These are phyloP conservation scores for Penicillium fimorum DNA, from an alignment of 495 filamentous ascomycete species.

Conservation along the genomic window DNA sequence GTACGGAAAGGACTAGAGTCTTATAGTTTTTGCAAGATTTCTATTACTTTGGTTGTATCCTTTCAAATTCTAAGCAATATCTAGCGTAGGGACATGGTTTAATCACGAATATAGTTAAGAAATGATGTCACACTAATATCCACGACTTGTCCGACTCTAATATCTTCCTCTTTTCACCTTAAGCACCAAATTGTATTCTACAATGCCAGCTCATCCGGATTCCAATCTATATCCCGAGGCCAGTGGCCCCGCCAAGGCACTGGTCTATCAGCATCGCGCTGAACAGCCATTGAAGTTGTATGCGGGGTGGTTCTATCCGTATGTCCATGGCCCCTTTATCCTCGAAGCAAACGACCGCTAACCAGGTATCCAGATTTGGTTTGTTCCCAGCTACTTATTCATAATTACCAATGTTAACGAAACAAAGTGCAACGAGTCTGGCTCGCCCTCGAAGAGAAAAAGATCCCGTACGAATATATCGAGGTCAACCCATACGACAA, in stretches of 20 bases:
- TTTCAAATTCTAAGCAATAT: background rate
- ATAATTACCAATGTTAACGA: constrained; percentile 5
- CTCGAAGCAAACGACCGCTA: constrained; percentile 1
- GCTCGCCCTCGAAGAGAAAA: constrained; percentile 66
- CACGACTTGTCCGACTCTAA: background rate
- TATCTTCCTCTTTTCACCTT: background rate
- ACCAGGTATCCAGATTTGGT: constrained; percentile 29
- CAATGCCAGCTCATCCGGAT: constrained; percentile 37
- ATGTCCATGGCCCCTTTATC: constrained; percentile 23
- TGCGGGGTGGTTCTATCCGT: constrained; percentile 61
- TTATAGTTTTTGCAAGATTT: background rate
- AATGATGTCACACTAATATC: background rate
- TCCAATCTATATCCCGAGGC: constrained; percentile 52
- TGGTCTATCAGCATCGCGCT: constrained; percentile 48
- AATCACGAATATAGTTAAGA: background rate
- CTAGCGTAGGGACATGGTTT: background rate
- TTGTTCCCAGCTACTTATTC: constrained; percentile 1
- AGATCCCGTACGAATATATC: constrained; percentile 69
- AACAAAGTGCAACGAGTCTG: constrained; percentile 60
- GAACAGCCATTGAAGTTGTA: constrained; percentile 60
- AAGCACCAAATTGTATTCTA: background rate
- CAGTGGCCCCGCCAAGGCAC: constrained; percentile 48
- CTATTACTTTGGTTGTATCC: background rate
- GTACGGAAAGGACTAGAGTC: constrained; percentile 47
- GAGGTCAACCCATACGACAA: constrained; percentile 74